Evolutionary conservation across 1,284 basidiomycete genomes (phyloP).

Genomic region (Microbotryum lychnidis-dioicae): DNA sequence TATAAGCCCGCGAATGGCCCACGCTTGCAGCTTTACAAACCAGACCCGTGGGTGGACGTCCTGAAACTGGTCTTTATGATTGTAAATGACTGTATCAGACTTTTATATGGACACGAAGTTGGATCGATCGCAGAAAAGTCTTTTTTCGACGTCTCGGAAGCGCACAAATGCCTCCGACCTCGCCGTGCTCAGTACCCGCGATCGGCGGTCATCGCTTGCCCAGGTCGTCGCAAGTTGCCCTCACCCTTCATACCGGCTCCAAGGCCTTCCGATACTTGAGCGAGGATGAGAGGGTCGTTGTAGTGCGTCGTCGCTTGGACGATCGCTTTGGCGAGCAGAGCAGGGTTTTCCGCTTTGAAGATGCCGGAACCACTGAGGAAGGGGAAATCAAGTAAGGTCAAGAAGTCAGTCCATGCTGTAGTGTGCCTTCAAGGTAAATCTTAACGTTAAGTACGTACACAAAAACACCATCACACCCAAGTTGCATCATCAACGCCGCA

Average conservation of each 20-base stretch:
- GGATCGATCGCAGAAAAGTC: no score
- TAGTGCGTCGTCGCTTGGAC: constrained; percentile 96
- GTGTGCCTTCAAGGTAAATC: neutral
- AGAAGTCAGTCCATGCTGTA: no score
- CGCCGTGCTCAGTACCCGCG: constrained; percentile 14
- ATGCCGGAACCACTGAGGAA: constrained; percentile 85
- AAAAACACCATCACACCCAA: constrained; percentile 85
- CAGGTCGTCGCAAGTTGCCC: constrained; percentile 15
- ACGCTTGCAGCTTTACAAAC: no score
- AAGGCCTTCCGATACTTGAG: constrained; percentile 48
- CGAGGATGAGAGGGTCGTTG: constrained; percentile 80
- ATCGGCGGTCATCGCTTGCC: constrained; percentile 27
- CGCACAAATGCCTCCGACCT: neutral
- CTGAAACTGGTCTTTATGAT: no score
- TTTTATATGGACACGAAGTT: no score
- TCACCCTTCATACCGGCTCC: constrained; percentile 36
- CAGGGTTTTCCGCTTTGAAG: constrained; percentile 88
- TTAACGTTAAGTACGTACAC: constrained; percentile 47
- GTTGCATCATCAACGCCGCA: constrained; percentile 98
- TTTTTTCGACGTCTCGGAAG: no score
- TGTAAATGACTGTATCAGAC: no score
- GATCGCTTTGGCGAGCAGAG: constrained; percentile 89
- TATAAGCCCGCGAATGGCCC: no score
- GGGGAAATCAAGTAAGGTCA: no score
- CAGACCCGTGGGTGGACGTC: no score